Conservation (phyloP, 2,329 filamentous ascomycete genomes). For the Aspergillus sp. region DNA sequence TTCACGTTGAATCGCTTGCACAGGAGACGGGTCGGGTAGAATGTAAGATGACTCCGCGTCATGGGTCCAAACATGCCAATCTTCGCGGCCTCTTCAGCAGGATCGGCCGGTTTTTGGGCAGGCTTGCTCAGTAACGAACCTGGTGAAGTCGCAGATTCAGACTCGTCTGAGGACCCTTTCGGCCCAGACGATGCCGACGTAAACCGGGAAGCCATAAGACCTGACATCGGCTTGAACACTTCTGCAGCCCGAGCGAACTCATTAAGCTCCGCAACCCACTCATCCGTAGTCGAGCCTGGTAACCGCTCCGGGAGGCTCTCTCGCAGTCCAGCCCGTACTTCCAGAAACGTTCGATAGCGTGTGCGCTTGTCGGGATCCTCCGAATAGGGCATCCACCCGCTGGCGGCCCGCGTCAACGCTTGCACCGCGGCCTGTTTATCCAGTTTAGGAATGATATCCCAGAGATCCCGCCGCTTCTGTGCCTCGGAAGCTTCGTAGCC, state of each 20-base stretch:
- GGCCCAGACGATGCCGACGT: conserved; percentile 57
- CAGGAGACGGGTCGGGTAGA: conserved; percentile 78
- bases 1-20: conserved; percentile 94
- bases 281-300: conserved; percentile 57
- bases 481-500: conserved; percentile 63
- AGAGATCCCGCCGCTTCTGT: conserved; percentile 58
- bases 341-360: conserved; percentile 80
- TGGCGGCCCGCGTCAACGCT: conserved; percentile 62
- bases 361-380: conserved; percentile 75
- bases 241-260: conserved; percentile 73
- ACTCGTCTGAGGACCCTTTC: conserved; percentile 37
- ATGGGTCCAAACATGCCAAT: conserved; percentile 90
- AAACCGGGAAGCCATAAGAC: conserved; percentile 90
- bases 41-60: conserved; percentile 70
- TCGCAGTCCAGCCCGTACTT: conserved; percentile 66
- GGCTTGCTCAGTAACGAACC: conserved; percentile 48
- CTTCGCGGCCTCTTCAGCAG: conserved; percentile 80
- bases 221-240: conserved; percentile 89
- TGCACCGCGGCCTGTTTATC: conserved; percentile 66
- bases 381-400: conserved; percentile 76
- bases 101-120: conserved; percentile 62
- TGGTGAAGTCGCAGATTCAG: conserved; percentile 20
- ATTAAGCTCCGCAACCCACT: conserved; percentile 75
- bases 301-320: conserved; percentile 57
- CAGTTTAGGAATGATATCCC: conserved; percentile 60